Percentiles rank a stretch among this genome's conserved stretches.
Conservation (phyloP, 768 basidiomycete species). For the Psilocybe cubensis region DNA sequence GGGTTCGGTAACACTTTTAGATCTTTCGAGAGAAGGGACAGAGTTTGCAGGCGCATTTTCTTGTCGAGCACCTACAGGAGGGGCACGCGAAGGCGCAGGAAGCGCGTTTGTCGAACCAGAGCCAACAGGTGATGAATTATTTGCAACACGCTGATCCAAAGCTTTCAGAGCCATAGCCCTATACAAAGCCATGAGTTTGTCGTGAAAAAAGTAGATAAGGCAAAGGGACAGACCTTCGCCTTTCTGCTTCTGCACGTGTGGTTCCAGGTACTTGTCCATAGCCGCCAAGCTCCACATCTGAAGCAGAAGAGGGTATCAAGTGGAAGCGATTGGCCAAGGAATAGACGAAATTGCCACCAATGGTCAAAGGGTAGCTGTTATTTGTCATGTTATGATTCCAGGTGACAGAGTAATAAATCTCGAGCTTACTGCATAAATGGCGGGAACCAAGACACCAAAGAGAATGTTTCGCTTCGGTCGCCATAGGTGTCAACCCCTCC, state of each 20-base stretch:
- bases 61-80: conserved; percentile 35
- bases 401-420: background rate
- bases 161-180: conserved; percentile 97
- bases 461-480: conserved; percentile 95
- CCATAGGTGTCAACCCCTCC: conserved; percentile 78
- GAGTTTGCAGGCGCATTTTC: conserved; percentile 34
- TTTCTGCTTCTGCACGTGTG: conserved; percentile 94
- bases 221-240: conserved; percentile 69
- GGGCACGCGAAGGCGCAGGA: conserved; percentile 26
- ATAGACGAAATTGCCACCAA: conserved; percentile 70
- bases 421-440: conserved; percentile 85
- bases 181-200: conserved; percentile 11
- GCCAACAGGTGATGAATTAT: conserved; percentile 49
- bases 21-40: conserved; percentile 28
- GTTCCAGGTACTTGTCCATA: conserved; percentile 83
- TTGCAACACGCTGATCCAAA: conserved; percentile 90
- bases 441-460: conserved; percentile 96
- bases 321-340: conserved; percentile 68
- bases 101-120: conserved; percentile 35
- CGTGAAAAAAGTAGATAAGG: background rate
- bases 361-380: conserved; percentile 69
- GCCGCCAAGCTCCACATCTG: conserved; percentile 73
- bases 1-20: conserved; percentile 40
- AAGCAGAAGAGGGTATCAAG: conserved; percentile 66
- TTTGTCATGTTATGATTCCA: conserved; percentile 5